Percentiles rank a stretch among this genome's conserved stretches.
phyloP scores from a whole-genome alignment of 208 protist species.

The Acanthamoeba lugdunensis region DNA sequence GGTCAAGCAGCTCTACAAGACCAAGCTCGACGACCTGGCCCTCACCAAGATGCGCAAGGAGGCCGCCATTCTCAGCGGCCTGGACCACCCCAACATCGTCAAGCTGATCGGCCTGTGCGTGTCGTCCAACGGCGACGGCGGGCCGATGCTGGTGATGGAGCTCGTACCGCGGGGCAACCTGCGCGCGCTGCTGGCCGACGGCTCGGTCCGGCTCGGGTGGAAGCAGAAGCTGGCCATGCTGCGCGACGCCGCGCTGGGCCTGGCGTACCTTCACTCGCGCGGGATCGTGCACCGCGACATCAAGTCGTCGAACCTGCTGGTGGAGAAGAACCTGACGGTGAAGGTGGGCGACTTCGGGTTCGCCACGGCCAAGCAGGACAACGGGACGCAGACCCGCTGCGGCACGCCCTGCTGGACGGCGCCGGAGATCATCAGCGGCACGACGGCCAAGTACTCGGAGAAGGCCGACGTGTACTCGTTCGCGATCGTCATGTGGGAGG shows the following conservation, averaged over 20 bases:
- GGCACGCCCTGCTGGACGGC: conserved; percentile 65
- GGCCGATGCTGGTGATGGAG: conserved; percentile 82
- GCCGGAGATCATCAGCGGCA: conserved; percentile 45
- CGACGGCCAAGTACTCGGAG: conserved; percentile 33
- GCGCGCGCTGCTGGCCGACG: conserved; percentile 76
- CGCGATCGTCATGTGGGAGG: conserved; percentile 70
- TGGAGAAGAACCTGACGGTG: conserved; percentile 3
- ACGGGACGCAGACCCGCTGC: conserved; percentile 61
- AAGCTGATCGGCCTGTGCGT: conserved; percentile 6
- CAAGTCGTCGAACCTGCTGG: conserved; percentile 70
- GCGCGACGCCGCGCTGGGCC: conserved; percentile 25
- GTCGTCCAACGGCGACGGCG: not conserved
- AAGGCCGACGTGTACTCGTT: conserved; percentile 63
- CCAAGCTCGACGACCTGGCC: conserved; percentile 24
- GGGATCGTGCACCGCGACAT: conserved; percentile 71
- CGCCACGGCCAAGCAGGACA: conserved; percentile 66
- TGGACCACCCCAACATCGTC: conserved; percentile 18
- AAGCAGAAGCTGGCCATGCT: conserved; percentile 14
- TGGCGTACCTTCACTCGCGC: conserved; percentile 25
- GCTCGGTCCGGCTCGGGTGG: conserved; percentile 12
- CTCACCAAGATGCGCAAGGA: conserved; percentile 53
- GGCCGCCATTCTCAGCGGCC: not conserved
- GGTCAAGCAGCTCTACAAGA: conserved; percentile 50
- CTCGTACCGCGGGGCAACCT: conserved; percentile 79
- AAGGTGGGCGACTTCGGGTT: conserved; percentile 70